phyloP scores from a whole-genome alignment of 208 protist genomes.

The Acanthamoeba royreba region DNA sequence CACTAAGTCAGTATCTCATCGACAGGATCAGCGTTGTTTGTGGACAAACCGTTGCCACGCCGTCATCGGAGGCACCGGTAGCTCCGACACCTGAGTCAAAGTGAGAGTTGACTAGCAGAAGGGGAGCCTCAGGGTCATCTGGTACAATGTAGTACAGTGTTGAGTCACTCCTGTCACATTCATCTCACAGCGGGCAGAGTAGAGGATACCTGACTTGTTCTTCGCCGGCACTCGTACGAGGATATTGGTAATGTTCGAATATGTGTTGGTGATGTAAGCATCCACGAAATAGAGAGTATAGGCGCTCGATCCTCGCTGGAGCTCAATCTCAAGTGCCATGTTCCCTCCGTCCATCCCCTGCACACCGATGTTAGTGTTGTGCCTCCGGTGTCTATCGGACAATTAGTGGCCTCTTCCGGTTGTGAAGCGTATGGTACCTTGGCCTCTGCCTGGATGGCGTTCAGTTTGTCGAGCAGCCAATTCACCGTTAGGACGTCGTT shows the following conservation, averaged over 20 bases:
- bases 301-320: not conserved
- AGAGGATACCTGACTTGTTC: not conserved
- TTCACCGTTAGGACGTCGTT: conserved; percentile 32
- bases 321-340: not conserved
- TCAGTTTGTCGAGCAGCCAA: not conserved
- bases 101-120: conserved; percentile 34
- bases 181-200: not conserved
- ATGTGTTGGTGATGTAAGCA: conserved; percentile 16
- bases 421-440: not conserved
- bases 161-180: not conserved
- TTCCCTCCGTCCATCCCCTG: not conserved
- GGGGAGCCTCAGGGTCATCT: not conserved
- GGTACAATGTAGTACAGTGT: not conserved
- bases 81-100: conserved; percentile 15
- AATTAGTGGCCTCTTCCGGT: too few relatives aligned
- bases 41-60: not conserved
- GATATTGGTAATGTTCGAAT: conserved; percentile 38
- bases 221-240: not conserved
- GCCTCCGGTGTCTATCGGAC: not conserved
- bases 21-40: not conserved
- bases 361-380: not conserved
- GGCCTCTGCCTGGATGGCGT: not conserved
- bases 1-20: not conserved
- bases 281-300: conserved; percentile 9
- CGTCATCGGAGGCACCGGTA: conserved; percentile 39